Percentiles rank a stretch among this genome's conserved stretches.
These are phyloP conservation scores for Candida railenensis DNA, from an alignment of 805 yeast species.

Conservation along the genomic window DNA sequence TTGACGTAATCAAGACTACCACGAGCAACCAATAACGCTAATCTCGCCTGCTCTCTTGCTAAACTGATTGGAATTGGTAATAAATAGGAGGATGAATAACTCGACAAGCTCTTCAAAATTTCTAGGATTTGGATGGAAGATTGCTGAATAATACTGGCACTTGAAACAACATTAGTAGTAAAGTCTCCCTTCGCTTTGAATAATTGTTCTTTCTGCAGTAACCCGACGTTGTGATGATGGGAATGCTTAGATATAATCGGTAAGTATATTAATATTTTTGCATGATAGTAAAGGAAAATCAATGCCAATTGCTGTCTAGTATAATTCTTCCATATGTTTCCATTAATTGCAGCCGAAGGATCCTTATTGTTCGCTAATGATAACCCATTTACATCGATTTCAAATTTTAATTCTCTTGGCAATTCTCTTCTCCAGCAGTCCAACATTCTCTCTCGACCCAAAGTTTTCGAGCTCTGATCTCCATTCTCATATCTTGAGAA, in stretches of 20 bases:
- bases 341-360: conserved; percentile 10
- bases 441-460: conserved; percentile 57
- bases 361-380: conserved; percentile 31
- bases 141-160: conserved; percentile 68
- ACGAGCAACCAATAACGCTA: conserved; percentile 63
- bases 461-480: conserved; percentile 26
- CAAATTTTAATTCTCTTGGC: conserved; percentile 60
- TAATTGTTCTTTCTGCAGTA: conserved; percentile 35
- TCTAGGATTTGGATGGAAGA: conserved; percentile 60
- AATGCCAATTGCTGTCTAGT: conserved; percentile 52
- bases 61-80: conserved; percentile 66
- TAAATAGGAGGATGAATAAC: conserved; percentile 32
- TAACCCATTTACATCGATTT: conserved; percentile 59
- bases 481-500: conserved; percentile 54
- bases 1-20: conserved; percentile 81
- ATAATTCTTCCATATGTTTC: conserved; percentile 23
- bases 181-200: conserved; percentile 36
- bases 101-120: conserved; percentile 43
- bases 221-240: conserved; percentile 36
- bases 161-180: conserved; percentile 37
- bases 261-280: conserved; percentile 40
- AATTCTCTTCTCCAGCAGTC: conserved; percentile 79
- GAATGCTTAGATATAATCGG: conserved; percentile 43
- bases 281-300: conserved; percentile 44
- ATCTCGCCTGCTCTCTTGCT: conserved; percentile 61